Base-by-base conservation (phyloP, 371 early-diverging fungal species). In the Circinella umbellata region DNA sequence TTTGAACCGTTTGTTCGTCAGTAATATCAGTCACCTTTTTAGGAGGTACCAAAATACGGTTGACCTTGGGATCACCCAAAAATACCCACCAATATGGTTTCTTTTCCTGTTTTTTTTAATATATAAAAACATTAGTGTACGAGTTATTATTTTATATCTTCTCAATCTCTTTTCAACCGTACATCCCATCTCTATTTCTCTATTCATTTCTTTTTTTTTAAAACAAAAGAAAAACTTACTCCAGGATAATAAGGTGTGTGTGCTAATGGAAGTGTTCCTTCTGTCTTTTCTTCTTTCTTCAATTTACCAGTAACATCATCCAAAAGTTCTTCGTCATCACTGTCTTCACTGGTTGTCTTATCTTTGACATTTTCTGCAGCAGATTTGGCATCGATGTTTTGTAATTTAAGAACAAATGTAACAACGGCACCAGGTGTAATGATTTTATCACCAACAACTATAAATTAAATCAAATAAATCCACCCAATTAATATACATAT, bases 41-140 rank as follows among this genome's bases (percentile, higher is more conserved):
- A n/a, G 94, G 93, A 27, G 90, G 83, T 38, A 89, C 87, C 14
- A 98, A 90, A 66, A 94, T 90, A 64, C 94, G 92, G 76, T 93
- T 92, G 61, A 90, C 90, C 75, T 89, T 90, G 69, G 87, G 89
- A 76, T 96, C 94, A 53, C 93, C 95, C 77, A 98, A 82, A 66
- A 94, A 88, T 46, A 98, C 86, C 96, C 96, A 98, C 97, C 97
- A 98, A 75, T 84, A 89, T 60, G 96, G 93, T 64, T 89, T 92
- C 84, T 94, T 95, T 69, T 89, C 88, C 70, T 71, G 51, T 69
- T 15, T 54, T 20, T 14, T 27, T 27, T 27, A 27, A 42, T 42
- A 11, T 42, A 11, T 42, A 54, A 18, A 34, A 61, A 27, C 1
- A 27, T 27, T 27, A 27, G 27, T n/a, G n/a, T n/a, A n/a, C n/a